These are phyloP conservation scores for Plasmopara halstedii DNA, from an alignment of 352 stramenopile species.

Conservation along the genomic window DNA sequence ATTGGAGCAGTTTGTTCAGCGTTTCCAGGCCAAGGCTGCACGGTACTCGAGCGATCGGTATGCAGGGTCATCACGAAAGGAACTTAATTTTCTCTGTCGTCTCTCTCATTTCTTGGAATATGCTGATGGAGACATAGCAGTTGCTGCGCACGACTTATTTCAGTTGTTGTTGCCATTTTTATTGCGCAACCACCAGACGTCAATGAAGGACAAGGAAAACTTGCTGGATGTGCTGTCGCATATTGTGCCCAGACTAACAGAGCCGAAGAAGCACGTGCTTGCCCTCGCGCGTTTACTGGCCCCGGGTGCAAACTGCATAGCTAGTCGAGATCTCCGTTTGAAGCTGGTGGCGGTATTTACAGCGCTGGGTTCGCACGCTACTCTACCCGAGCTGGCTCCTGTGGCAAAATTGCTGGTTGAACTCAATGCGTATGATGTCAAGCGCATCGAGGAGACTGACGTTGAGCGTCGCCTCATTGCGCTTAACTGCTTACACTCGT, in stretches of 20 bases:
- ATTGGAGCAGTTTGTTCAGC: conserved; percentile 67
- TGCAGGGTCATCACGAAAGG: conserved; percentile 71
- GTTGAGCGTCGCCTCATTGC: conserved; percentile 71
- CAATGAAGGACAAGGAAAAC: conserved; percentile 69
- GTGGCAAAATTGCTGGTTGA: conserved; percentile 42
- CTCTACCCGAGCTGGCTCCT: conserved; percentile 23
- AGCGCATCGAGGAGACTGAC: conserved; percentile 80
- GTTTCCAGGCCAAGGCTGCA: conserved; percentile 74
- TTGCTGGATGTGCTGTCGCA: conserved; percentile 64
- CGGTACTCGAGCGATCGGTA: conserved; percentile 71
- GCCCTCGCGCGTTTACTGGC: conserved; percentile 71
- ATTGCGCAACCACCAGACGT: conserved; percentile 74
- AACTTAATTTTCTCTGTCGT: conserved; percentile 74
- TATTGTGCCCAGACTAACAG: conserved; percentile 65
- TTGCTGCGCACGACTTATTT: conserved; percentile 69
- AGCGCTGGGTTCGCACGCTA: conserved; percentile 41
- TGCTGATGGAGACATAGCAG: conserved; percentile 23
- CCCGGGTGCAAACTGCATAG: conserved; percentile 66
- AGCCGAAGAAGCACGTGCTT: conserved; percentile 68
- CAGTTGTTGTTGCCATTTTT: conserved; percentile 80
- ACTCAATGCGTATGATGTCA: conserved; percentile 74
- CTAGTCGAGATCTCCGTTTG: conserved; percentile 42
- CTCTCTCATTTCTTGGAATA: conserved; percentile 56
- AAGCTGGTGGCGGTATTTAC: conserved; percentile 68
- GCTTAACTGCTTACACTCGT: conserved; percentile 59